A percentile compares a stretch with the other conserved stretches of the same genome.
Conservation (phyloP, 495 filamentous ascomycete genomes). For the Annulohypoxylon moriforme region DNA sequence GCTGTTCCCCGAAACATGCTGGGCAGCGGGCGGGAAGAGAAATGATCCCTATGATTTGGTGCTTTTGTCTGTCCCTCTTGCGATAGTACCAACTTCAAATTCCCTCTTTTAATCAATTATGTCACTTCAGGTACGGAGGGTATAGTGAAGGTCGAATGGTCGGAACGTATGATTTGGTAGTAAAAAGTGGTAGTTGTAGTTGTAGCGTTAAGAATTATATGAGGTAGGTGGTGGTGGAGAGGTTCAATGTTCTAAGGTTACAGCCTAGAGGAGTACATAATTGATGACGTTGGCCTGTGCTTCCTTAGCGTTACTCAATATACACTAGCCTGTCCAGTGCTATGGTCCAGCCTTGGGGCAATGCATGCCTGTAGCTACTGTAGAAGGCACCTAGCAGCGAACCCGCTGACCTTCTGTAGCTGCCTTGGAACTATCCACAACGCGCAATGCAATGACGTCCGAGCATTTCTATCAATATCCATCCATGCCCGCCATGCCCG, state of each 20-base stretch:
- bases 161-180: constrained; percentile 13
- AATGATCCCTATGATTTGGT: constrained; percentile 8
- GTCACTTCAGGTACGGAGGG: background rate
- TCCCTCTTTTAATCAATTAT: background rate
- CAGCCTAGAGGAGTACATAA: constrained; percentile 30
- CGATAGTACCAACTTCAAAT: background rate
- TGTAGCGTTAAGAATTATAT: constrained; percentile 6
- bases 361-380: constrained; percentile 5
- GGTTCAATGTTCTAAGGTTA: constrained; percentile 10
- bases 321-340: background rate
- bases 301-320: constrained; percentile 13
- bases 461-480: constrained; percentile 17
- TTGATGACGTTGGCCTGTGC: constrained; percentile 46
- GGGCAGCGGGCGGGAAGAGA: constrained; percentile 35
- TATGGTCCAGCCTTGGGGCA: constrained; percentile 17
- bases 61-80: background rate
- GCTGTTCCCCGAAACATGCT: constrained; percentile 65
- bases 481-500: background rate
- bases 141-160: background rate
- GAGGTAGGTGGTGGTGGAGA: background rate
- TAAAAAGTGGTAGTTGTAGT: constrained; percentile 12
- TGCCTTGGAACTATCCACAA: constrained; percentile 14
- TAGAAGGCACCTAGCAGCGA: background rate
- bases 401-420: background rate
- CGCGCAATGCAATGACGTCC: constrained; percentile 37